Percentiles rank a stretch among this genome's conserved stretches.
Evolutionary conservation across 1,284 basidiomycete species (phyloP).

Genomic region (Austroboletus niveus): DNA sequence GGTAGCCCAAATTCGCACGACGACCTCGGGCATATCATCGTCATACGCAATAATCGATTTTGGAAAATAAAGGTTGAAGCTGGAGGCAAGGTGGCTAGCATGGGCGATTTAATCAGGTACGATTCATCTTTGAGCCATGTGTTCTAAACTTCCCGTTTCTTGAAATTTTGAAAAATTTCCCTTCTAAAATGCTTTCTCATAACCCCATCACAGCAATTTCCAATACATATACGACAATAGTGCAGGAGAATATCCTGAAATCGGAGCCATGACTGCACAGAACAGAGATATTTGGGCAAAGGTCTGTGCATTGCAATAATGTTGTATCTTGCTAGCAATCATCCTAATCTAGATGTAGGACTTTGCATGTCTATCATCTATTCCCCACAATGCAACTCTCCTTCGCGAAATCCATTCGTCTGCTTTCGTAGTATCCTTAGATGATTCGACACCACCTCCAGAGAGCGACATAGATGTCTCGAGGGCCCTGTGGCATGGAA

Average conservation of each 20-base stretch:
- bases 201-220: constrained; percentile 56
- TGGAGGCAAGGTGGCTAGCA: constrained; percentile 62
- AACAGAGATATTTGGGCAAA: constrained; percentile 86
- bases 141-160: background rate
- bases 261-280: constrained; percentile 75
- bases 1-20: constrained; percentile 57
- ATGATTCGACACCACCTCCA: constrained; percentile 56
- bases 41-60: constrained; percentile 73
- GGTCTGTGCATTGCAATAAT: constrained; percentile 37
- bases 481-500: constrained; percentile 74
- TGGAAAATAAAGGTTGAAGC: constrained; percentile 70
- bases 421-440: constrained; percentile 80
- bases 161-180: background rate
- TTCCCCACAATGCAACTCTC: constrained; percentile 59
- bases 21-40: constrained; percentile 71
- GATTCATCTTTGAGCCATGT: background rate
- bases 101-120: constrained; percentile 66
- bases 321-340: background rate
- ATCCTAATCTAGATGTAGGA: constrained; percentile 43
- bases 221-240: constrained; percentile 71
- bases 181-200: background rate
- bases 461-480: constrained; percentile 48
- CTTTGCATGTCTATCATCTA: constrained; percentile 55
- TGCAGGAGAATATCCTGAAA: constrained; percentile 58
- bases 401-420: constrained; percentile 77